Percentiles rank a stretch among this genome's conserved stretches.
phyloP scores from a whole-genome alignment of 2,329 filamentous ascomycete species.

The Nemania bipapillata region DNA sequence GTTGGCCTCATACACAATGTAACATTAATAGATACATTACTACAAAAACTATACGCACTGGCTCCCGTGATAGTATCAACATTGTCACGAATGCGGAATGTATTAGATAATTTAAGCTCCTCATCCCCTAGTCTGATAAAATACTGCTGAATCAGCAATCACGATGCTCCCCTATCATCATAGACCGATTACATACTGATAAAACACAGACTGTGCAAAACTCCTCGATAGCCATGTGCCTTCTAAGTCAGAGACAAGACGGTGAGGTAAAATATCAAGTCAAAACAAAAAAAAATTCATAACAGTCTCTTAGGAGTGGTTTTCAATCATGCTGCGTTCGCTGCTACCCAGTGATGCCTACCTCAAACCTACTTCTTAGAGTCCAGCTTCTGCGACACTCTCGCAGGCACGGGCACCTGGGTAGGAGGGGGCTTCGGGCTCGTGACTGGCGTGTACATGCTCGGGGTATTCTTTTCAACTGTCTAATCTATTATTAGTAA shows the following conservation, averaged over 20 bases:
- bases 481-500: background rate
- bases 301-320: background rate
- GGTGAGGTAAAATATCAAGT: background rate
- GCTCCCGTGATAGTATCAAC: too few relatives aligned
- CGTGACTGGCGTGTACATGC: background rate
- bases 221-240: background rate
- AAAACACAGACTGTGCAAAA: background rate
- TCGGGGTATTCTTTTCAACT: constrained; percentile 5
- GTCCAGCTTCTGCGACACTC: background rate
- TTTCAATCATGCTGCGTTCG: background rate
- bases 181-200: background rate
- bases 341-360: background rate
- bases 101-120: background rate
- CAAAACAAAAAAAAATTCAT: too few relatives aligned
- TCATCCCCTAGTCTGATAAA: background rate
- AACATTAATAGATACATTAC: too few relatives aligned
- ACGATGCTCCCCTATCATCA: background rate
- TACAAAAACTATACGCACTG: too few relatives aligned
- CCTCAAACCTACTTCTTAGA: constrained; percentile 5
- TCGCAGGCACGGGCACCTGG: background rate
- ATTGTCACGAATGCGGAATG: background rate
- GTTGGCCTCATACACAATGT: too few relatives aligned
- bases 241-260: background rate
- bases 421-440: background rate
- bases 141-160: background rate